A percentile compares a stretch with the other conserved stretches of the same genome.
Evolutionary conservation across 2,329 filamentous ascomycete species (phyloP).

Genomic region (Botrytis tulipae): DNA sequence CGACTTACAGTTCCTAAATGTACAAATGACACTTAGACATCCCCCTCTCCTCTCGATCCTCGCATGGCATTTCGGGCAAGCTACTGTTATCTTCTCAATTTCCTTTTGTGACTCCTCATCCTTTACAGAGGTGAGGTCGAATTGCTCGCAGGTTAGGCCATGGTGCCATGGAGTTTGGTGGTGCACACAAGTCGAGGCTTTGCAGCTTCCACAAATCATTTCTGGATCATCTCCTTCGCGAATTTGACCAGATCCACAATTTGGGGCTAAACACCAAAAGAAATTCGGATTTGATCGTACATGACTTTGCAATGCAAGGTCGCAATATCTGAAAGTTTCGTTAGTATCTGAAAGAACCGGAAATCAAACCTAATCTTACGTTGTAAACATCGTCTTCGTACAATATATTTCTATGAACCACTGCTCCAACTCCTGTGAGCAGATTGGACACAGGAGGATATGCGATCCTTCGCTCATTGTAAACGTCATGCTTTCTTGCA

Average conservation of each 20-base stretch:
- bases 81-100: not conserved
- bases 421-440: not conserved
- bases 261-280: not conserved
- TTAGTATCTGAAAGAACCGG: not conserved
- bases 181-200: not conserved
- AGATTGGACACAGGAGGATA: not conserved
- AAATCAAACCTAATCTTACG: not conserved
- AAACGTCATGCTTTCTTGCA: not conserved
- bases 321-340: not conserved
- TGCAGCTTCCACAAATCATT: not conserved
- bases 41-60: not conserved
- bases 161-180: not conserved
- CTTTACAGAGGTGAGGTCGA: not conserved
- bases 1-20: not conserved
- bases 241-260: not conserved
- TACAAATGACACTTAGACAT: not conserved
- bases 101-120: not conserved
- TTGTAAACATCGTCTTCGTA: not conserved
- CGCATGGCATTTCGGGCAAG: not conserved
- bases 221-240: not conserved
- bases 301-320: not conserved
- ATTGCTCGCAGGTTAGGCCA: not conserved
- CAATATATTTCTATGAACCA: not conserved
- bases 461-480: not conserved
- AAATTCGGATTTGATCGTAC: not conserved